Percentiles rank a stretch among this genome's conserved stretches.
These are phyloP conservation scores for Penicillium sp. DNA, from an alignment of 2,329 filamentous ascomycete species.

Conservation along the genomic window DNA sequence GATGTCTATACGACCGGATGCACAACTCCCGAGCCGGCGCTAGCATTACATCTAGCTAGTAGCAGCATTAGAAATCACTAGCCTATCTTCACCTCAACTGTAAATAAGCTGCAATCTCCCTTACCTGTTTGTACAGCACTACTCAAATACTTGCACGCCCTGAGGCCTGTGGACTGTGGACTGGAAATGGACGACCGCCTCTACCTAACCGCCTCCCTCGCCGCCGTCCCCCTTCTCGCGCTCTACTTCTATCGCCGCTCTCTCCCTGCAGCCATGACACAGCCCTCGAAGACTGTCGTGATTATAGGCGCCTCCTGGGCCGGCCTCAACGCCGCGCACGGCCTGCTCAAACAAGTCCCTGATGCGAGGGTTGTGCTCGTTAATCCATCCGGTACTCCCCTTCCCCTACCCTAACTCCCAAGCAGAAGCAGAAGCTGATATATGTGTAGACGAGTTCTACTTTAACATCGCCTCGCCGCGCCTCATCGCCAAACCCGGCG, in stretches of 20 bases:
- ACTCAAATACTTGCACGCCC: too few species aligned
- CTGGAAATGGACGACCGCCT: too few species aligned
- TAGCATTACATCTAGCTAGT: too few species aligned
- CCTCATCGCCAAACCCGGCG: conserved; percentile 41
- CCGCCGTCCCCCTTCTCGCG: conserved; percentile 3
- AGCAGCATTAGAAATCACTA: too few species aligned
- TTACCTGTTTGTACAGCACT: too few species aligned
- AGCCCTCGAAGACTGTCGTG: conserved; percentile 19
- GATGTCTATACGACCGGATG: too few species aligned
- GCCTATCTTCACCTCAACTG: too few species aligned
- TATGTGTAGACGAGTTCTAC: conserved; percentile 43
- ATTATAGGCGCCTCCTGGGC: conserved; percentile 31
- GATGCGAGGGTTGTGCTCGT: conserved; percentile 49
- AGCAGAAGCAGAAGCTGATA: neutral
- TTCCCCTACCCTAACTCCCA: too few species aligned
- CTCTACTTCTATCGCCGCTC: conserved; percentile 9
- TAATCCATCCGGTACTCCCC: conserved; percentile 35
- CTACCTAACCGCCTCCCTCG: conserved; percentile 2
- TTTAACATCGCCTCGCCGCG: conserved; percentile 50
- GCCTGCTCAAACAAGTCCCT: conserved; percentile 28
- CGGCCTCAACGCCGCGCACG: conserved; percentile 27
- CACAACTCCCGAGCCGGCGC: too few species aligned
- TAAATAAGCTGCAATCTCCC: too few species aligned
- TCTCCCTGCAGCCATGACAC: neutral
- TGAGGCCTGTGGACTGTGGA: too few species aligned